These are phyloP conservation scores for Aspergillus ostianus DNA, from an alignment of 495 filamentous ascomycete genomes.

Conservation along the genomic window DNA sequence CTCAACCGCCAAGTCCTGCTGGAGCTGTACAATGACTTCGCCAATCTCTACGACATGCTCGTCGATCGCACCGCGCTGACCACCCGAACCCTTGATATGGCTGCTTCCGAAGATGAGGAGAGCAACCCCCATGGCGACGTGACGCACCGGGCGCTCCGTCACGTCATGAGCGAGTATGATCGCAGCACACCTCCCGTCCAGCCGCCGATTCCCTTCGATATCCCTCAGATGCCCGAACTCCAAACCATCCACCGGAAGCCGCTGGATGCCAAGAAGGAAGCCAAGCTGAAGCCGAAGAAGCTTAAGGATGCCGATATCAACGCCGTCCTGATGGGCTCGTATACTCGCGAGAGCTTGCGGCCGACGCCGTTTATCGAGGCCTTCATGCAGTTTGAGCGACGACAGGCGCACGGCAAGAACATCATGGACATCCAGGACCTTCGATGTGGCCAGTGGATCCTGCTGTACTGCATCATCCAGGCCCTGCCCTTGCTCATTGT, in stretches of 20 bases:
- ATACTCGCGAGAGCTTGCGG: constrained; percentile 68
- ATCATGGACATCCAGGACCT: constrained; percentile 73
- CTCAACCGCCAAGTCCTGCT: constrained; percentile 80
- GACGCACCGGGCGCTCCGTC: constrained; percentile 58
- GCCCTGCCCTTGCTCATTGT: constrained; percentile 85
- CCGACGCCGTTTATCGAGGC: constrained; percentile 68
- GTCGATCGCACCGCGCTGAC: constrained; percentile 66
- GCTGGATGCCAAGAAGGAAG: constrained; percentile 66
- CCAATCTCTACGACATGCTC: constrained; percentile 81
- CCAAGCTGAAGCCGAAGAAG: constrained; percentile 61
- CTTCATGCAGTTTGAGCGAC: constrained; percentile 81
- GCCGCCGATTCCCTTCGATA: constrained; percentile 88
- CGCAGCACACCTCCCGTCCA: constrained; percentile 81
- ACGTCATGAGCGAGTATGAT: constrained; percentile 82
- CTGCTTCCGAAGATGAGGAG: constrained; percentile 36
- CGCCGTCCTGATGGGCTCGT: constrained; percentile 67
- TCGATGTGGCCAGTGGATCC: constrained; percentile 87
- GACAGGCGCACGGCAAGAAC: constrained; percentile 66
- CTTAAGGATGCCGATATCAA: constrained; percentile 77
- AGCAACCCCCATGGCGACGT: constrained; percentile 42
- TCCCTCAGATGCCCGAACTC: constrained; percentile 73
- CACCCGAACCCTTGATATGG: constrained; percentile 51
- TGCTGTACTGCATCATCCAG: constrained; percentile 89
- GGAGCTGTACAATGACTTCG: constrained; percentile 82
- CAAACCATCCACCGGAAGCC: constrained; percentile 58